Evolutionary conservation across 1,139 yeast genomes (phyloP), one percentile per base, ranked within the genome.

Genomic region (Yamadazyma diospyri): DNA sequence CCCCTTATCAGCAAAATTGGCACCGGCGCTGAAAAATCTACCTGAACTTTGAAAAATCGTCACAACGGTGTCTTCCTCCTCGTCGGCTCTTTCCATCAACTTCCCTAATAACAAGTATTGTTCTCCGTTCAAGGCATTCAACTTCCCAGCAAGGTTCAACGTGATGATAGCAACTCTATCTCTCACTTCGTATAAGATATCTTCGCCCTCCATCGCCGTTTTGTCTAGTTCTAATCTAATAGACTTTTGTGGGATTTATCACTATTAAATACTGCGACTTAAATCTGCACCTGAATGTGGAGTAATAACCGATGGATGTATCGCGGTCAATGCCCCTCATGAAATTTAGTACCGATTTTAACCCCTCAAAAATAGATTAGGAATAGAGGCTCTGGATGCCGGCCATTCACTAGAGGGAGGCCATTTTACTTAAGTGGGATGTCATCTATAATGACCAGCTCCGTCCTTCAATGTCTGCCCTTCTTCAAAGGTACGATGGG

Each of bases 21-120:
- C 96, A 24, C 97, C 97, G 5, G 95, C 85, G 23, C 89, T 80
- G 55, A 87, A 87, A 55, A 70, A 84, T 42, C 81, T 68, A 2
- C 96, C 96, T 0, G 83, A 68, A 23, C 87, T 68, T 49, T 78
- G 82, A 35, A 87, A 59, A 35, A 85, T 61, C 2, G 96, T 87
- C 21, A 77, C 72, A 7, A 73, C 55, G 0, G 94, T 80, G 20
- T 69, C 69, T 27, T 76, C 77, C 41, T 85, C 82, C n/a, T 62
- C 55, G 41, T 84, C 81, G 1, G 95, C 92, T 39, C 66, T 54
- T 43, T 78, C 78, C 14, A 87, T 59, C 20, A 73, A 60, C 40
- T 73, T 69, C 8, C 83, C 88, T 35, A 87, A 59, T 34, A 72
- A 59, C 31, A 76, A 62, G 57, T 84, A 87, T 47, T 85, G 88